Evolutionary conservation across 148 eudicot species (phyloP), one percentile per base, ranked within the genome.

Genomic region (Drosera capensis): DNA sequence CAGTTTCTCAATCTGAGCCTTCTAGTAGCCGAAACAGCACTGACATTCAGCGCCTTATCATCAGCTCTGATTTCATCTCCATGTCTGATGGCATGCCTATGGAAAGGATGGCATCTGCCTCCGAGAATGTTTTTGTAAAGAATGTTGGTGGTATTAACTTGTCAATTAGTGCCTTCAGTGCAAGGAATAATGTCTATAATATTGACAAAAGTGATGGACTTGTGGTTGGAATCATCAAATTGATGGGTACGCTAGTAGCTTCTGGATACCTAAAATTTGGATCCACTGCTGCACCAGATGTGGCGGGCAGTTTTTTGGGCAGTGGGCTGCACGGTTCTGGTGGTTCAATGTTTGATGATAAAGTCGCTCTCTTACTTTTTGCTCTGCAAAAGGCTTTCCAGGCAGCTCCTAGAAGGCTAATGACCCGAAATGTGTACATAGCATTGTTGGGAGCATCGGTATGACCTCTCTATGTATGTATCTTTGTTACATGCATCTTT

Each of bases 261-360:
- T 73, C 82, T 7, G 94, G 94, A 21, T 71, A 85, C 58, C 65
- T 92, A 38, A 76, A 72, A 66, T 60, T 81, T 48, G 90, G 71
- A 56, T 58, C 72, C 38, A 69, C 58, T 50, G 52, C 57, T 56
- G 60, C 77, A 46, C 54, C 71, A 52, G 82, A 74, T 48, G 71
- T 57, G 56, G 44, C 78, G 31, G 57, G 79, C 54, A 72, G 67
- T 59, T 42, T 69, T 25, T 45, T 53, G 28, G 79, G 67, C 68
- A 40, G 64, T 45, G 75, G 68, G 47, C 45, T 72, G 51, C 72
- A 62, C 64, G 94, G 77, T 70, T 75, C 78, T 26, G 78, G 95
- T 38, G 92, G 94, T 58, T 78, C 94, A 56, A 92, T 92, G 99
- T 92, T 92, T 61, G 95, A 85, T 64, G 99, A 92, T 66, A 92